Evolutionary conservation across 768 basidiomycete genomes (phyloP).

Genomic region (Pleurotus tuber-regium): DNA sequence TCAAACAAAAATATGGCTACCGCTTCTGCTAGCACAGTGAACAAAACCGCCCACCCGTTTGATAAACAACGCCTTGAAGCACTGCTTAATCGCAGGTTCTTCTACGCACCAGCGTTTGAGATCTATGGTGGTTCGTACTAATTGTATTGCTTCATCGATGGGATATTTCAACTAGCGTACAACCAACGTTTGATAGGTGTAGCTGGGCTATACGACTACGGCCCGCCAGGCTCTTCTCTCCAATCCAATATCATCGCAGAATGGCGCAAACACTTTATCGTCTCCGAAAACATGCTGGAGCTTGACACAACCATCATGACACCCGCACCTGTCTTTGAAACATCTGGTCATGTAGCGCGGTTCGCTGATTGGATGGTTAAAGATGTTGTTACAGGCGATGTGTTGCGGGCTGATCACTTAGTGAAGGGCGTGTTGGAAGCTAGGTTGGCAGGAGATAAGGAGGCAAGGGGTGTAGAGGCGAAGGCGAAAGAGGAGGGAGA

Average conservation of each 20-base stretch:
- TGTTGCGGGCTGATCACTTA: constrained; percentile 94
- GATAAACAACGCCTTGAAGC: constrained; percentile 85
- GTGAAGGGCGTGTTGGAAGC: constrained; percentile 92
- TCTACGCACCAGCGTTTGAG: constrained; percentile 97
- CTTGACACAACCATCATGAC: constrained; percentile 99
- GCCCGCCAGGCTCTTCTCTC: constrained; percentile 91
- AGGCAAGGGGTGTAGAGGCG: constrained; percentile 77
- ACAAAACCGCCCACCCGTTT: constrained; percentile 85
- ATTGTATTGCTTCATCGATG: constrained; percentile 3
- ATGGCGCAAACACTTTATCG: constrained; percentile 98
- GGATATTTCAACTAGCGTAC: background rate
- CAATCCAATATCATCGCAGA: constrained; percentile 96
- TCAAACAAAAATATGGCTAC: background rate
- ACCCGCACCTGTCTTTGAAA: constrained; percentile 89
- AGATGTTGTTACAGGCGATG: constrained; percentile 92
- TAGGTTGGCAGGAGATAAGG: constrained; percentile 84
- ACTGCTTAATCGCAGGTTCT: constrained; percentile 87
- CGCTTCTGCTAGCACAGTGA: constrained; percentile 36
- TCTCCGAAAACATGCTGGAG: constrained; percentile 98
- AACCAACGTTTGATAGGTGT: constrained; percentile 56
- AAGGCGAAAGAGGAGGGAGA: constrained; percentile 48
- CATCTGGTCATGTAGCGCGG: constrained; percentile 95
- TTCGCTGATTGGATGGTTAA: constrained; percentile 99
- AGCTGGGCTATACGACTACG: constrained; percentile 97
- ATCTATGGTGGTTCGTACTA: constrained; percentile 87